A percentile compares a stretch with the other conserved stretches of the same genome.
Evolutionary conservation across 2,329 filamentous ascomycete genomes (phyloP).

Genomic region (Arthrinium phaeospermum): DNA sequence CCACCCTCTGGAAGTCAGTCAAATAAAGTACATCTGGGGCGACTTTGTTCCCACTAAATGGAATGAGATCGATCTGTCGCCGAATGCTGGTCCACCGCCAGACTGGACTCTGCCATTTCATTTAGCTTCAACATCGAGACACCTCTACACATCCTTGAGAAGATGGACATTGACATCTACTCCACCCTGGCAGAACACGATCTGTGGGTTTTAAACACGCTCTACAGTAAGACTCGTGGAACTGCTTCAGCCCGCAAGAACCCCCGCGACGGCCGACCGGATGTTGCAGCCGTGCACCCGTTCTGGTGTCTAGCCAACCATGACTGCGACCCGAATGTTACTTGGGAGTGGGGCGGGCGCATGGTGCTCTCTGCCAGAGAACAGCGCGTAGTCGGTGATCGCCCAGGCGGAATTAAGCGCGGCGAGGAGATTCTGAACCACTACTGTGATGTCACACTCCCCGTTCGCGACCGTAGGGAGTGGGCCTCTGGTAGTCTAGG

Average conservation of each 20-base stretch:
- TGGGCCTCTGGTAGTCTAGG: conserved; percentile 90
- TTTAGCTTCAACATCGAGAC: conserved; percentile 77
- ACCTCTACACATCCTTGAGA: conserved; percentile 79
- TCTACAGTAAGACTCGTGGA: conserved; percentile 91
- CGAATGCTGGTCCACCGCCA: conserved; percentile 61
- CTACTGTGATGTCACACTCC: conserved; percentile 86
- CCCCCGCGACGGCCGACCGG: conserved; percentile 78
- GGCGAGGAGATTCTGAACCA: conserved; percentile 91
- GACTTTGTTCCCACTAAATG: conserved; percentile 62
- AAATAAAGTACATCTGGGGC: conserved; percentile 73
- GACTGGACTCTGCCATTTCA: conserved; percentile 77
- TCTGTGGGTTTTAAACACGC: conserved; percentile 85
- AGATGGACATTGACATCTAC: conserved; percentile 84
- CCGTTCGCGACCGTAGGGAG: conserved; percentile 81
- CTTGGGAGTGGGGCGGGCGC: conserved; percentile 88
- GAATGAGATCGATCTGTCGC: conserved; percentile 60
- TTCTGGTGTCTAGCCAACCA: conserved; percentile 98
- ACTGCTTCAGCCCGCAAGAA: conserved; percentile 88
- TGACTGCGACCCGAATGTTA: conserved; percentile 92
- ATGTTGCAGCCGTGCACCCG: conserved; percentile 91
- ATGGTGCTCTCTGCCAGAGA: conserved; percentile 74
- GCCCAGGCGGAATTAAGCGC: conserved; percentile 67
- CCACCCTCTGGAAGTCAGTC: conserved; percentile 67
- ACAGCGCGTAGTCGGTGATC: conserved; percentile 57
- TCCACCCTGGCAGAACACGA: conserved; percentile 64